phyloP scores from a whole-genome alignment of 768 basidiomycete species.

The Lepiota brunneoincarnata region DNA sequence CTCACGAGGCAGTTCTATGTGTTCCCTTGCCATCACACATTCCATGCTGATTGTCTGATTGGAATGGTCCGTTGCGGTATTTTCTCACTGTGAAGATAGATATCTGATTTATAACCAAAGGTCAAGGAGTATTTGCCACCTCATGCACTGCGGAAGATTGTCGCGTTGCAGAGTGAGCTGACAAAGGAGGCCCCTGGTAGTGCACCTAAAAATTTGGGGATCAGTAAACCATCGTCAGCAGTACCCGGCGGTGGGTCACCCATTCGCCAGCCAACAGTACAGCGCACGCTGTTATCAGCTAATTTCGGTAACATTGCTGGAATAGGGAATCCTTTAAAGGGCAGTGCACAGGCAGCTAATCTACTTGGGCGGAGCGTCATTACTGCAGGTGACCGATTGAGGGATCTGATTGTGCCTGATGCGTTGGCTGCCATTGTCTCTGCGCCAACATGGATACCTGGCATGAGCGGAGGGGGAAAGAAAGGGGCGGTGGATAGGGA shows the following conservation, averaged over 20 bases:
- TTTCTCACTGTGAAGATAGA: not conserved
- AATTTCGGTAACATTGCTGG: conserved; percentile 52
- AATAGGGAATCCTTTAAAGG: conserved; percentile 49
- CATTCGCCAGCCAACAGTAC: conserved; percentile 42
- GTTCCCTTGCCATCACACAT: conserved; percentile 96
- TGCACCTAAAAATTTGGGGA: conserved; percentile 18
- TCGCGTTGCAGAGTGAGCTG: conserved; percentile 82
- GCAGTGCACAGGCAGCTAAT: conserved; percentile 63
- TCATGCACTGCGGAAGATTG: conserved; percentile 76
- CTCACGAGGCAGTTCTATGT: conserved; percentile 94
- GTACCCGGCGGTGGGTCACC: conserved; percentile 23
- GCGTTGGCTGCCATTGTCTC: conserved; percentile 84
- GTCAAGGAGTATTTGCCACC: conserved; percentile 90
- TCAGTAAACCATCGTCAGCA: conserved; percentile 28
- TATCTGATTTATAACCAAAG: conserved; percentile 38
- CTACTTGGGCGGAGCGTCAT: conserved; percentile 77
- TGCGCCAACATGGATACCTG: conserved; percentile 73
- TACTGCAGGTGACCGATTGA: conserved; percentile 83
- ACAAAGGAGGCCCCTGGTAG: conserved; percentile 44
- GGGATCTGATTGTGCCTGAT: conserved; percentile 93
- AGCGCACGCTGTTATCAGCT: conserved; percentile 73
- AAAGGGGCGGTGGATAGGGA: conserved; percentile 27
- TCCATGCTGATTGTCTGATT: conserved; percentile 97
- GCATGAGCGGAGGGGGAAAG: conserved; percentile 48
- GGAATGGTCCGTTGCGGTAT: conserved; percentile 64